phyloP scores from a whole-genome alignment of 176 grass and related monocot species.

The Bonia amplexicaulis region DNA sequence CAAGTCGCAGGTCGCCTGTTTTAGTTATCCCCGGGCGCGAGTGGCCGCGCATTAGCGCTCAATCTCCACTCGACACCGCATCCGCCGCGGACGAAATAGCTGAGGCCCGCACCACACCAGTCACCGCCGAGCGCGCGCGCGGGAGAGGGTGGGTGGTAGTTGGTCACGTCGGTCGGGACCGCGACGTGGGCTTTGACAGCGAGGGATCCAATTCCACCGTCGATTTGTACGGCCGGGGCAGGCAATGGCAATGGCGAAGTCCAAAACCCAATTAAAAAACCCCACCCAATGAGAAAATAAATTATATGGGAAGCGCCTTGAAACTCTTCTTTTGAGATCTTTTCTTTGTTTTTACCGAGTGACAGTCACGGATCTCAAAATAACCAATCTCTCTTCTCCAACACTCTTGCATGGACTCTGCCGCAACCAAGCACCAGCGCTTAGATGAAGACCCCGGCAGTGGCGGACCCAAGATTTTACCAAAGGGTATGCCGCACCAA shows the following conservation, averaged over 20 bases:
- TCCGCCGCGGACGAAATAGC: conserved; percentile 15
- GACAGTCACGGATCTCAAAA: no score
- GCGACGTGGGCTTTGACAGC: conserved; percentile 20
- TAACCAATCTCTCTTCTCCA: no score
- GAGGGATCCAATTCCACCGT: background rate
- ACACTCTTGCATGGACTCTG: no score
- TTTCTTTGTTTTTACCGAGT: no score
- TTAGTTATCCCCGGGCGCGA: background rate
- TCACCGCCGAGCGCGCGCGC: background rate
- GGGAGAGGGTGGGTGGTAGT: conserved; percentile 11
- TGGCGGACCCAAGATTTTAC: no score
- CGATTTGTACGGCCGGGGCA: background rate
- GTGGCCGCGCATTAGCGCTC: background rate
- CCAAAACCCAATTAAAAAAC: background rate
- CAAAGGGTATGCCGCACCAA: no score
- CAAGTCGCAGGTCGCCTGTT: background rate
- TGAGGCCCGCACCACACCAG: background rate
- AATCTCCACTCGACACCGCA: conserved; percentile 38
- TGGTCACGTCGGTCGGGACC: conserved; percentile 32
- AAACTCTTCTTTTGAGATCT: no score
- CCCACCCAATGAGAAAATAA: background rate
- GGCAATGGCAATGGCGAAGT: background rate
- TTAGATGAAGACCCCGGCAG: rapidly evolving
- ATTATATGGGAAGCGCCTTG: no score
- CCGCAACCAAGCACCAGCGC: no score